Base-by-base conservation (phyloP, 768 basidiomycete genomes). In the Leccinum pellstonianum region DNA sequence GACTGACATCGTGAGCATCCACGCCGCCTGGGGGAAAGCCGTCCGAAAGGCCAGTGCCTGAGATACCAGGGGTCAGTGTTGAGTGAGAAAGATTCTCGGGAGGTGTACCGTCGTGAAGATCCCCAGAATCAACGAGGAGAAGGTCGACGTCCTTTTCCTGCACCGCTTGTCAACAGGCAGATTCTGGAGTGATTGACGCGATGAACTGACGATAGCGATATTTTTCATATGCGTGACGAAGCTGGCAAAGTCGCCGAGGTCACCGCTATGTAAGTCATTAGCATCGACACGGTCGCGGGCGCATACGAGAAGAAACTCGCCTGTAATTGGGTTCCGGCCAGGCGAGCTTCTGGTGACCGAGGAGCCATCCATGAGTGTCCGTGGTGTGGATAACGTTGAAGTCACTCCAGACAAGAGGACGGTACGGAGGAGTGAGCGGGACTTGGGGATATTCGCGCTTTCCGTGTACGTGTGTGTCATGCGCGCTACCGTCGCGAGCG, bases 381-480 rank as follows among this genome's bases (percentile, higher is more conserved):
- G 94, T 95, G 2, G 92, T 95, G 67, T 88, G 86, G 50, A 95
- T 80, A 66, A 95, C 82, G 69, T 95, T 95, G 69, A 95, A 80
- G 66, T 95, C 91, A 19, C 88, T 85, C 94, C 93, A 95, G 54
- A 84, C 83, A 12, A 96, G 79, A 25, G 84, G 82, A 21, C 86
- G 78, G 57, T 81, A 81, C 5, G 93, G 93, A 17, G 79, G 79
- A 1, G 83, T 76, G 38, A 86, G 72, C 12, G 75, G 75, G 15
- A 74, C 62, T 47, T 77, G 72, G 0, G 82, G 79, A 54, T 74
- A 71, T 52, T 77, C 75, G 55, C 81, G 77, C 60, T 72, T 76
- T 52, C 53, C 49, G 52, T 72, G 73, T 14, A 54, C 47, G 56
- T 79, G 76, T 38, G 60, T 29, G 29, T 0, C 67, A 65, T 80